Conservation (phyloP, 768 basidiomycete genomes). For the Coprinopsis cinerea region DNA sequence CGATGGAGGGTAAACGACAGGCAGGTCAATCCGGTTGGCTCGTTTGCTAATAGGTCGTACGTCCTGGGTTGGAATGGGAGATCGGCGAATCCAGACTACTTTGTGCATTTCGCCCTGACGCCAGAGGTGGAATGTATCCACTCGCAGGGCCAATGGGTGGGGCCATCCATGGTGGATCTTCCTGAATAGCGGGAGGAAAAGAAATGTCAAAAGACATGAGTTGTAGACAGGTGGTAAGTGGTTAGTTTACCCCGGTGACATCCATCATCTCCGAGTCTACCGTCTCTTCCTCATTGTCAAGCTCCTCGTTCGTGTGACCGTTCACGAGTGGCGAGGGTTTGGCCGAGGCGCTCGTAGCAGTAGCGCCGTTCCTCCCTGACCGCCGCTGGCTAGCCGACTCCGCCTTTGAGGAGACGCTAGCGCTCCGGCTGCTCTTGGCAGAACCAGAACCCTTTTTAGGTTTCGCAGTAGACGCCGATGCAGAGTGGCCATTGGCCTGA, state of each 20-base stretch:
- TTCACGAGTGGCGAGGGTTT: not conserved
- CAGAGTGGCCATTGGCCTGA: not conserved
- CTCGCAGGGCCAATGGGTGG: constrained; percentile 43
- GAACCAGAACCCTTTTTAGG: not conserved
- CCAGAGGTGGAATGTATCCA: constrained; percentile 41
- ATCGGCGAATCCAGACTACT: constrained; percentile 4
- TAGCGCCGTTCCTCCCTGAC: not conserved
- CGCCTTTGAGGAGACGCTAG: not conserved
- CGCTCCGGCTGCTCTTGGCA: not conserved
- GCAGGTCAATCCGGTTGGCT: constrained; percentile 30
- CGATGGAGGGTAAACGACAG: no score
- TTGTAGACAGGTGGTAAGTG: no score
- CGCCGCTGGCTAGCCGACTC: not conserved
- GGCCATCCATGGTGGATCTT: constrained; percentile 23
- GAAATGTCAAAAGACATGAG: no score
- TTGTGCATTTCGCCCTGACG: constrained; percentile 17
- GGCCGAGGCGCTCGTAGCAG: not conserved
- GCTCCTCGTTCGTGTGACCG: no score
- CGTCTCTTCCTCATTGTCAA: no score
- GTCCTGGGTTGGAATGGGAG: constrained; percentile 39
- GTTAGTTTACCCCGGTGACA: no score
- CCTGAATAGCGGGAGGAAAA: not conserved
- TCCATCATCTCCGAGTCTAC: no score
- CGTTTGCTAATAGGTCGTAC: constrained; percentile 58
- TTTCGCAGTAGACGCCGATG: not conserved